These are phyloP conservation scores for Verticillium klebahnii DNA, from an alignment of 2,329 filamentous ascomycete species.

Conservation along the genomic window DNA sequence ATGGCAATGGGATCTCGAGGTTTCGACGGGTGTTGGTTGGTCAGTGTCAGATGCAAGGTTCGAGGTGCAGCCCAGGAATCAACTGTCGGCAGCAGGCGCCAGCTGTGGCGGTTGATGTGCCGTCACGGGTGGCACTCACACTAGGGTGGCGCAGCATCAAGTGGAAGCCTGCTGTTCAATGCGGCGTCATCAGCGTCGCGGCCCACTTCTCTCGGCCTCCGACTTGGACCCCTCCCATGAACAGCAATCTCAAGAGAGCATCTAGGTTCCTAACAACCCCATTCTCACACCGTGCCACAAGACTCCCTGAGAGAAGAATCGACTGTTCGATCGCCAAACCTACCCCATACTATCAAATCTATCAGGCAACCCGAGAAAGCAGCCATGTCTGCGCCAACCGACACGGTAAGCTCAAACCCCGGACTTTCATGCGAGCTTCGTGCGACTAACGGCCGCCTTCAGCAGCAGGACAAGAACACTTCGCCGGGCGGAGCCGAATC, in stretches of 20 bases:
- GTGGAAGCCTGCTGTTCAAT: not conserved
- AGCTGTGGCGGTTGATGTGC: not conserved
- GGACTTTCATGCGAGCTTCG: conserved; percentile 13
- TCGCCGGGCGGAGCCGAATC: conserved; percentile 51
- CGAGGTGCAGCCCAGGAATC: not conserved
- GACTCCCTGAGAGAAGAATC: not conserved
- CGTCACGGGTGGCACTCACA: not conserved
- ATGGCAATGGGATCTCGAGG: not conserved
- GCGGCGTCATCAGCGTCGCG: conserved; percentile 16
- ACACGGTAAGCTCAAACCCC: conserved; percentile 34
- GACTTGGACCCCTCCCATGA: conserved; percentile 11
- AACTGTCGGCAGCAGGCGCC: not conserved
- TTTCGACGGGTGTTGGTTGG: not conserved
- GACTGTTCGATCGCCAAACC: not conserved
- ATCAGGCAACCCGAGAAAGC: not conserved
- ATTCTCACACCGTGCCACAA: conserved; percentile 1
- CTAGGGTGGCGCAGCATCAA: not conserved
- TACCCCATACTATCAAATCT: not conserved
- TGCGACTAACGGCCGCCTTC: conserved; percentile 7
- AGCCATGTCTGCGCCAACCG: conserved; percentile 37
- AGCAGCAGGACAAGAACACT: not conserved
- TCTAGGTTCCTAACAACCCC: not conserved
- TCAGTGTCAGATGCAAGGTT: not conserved
- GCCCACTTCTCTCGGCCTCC: conserved; percentile 11
- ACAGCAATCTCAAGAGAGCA: conserved; percentile 8